Percentiles rank a stretch among this genome's conserved stretches.
Evolutionary conservation across 116 monocot species (phyloP).

Genomic region (Posidonia oceanica): DNA sequence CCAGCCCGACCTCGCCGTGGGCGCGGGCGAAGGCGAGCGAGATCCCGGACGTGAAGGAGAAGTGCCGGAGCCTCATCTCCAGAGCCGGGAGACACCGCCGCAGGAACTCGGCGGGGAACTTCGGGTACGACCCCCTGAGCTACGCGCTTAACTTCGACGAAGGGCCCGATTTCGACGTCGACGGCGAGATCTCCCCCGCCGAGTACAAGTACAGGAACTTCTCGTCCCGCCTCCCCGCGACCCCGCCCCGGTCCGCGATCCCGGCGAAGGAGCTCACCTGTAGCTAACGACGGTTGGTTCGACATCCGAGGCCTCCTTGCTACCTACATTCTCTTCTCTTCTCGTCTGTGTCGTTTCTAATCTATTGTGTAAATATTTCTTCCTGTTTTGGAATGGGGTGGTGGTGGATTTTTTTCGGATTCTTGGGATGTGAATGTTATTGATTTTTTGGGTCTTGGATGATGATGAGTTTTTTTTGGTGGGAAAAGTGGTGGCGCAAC

Average conservation of each 20-base stretch:
- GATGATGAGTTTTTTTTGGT: too few species aligned
- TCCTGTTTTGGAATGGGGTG: too few species aligned
- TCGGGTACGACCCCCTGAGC: conserved; percentile 44
- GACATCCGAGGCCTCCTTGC: too few species aligned
- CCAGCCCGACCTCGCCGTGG: conserved; percentile 4
- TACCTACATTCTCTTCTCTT: too few species aligned
- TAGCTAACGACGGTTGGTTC: too few species aligned
- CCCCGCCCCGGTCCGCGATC: conserved; percentile 9
- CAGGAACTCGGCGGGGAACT: conserved; percentile 13
- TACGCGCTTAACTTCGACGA: conserved; percentile 56
- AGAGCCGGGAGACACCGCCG: conserved; percentile 12
- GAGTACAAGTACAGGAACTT: conserved; percentile 26
- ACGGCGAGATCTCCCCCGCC: conserved; percentile 10
- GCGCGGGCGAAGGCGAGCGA: conserved; percentile 17
- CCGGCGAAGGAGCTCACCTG: not conserved
- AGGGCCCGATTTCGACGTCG: conserved; percentile 25
- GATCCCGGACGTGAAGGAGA: conserved; percentile 20
- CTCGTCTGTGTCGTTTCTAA: too few species aligned
- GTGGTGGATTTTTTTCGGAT: too few species aligned
- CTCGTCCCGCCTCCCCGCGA: conserved; percentile 27
- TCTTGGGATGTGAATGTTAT: too few species aligned
- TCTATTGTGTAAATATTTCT: too few species aligned
- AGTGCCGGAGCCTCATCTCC: conserved; percentile 16
- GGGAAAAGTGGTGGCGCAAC: too few species aligned
- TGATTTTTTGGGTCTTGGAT: too few species aligned